These are phyloP conservation scores for Acanthamoeba culbertsoni DNA, from an alignment of 208 protist genomes.

Conservation along the genomic window DNA sequence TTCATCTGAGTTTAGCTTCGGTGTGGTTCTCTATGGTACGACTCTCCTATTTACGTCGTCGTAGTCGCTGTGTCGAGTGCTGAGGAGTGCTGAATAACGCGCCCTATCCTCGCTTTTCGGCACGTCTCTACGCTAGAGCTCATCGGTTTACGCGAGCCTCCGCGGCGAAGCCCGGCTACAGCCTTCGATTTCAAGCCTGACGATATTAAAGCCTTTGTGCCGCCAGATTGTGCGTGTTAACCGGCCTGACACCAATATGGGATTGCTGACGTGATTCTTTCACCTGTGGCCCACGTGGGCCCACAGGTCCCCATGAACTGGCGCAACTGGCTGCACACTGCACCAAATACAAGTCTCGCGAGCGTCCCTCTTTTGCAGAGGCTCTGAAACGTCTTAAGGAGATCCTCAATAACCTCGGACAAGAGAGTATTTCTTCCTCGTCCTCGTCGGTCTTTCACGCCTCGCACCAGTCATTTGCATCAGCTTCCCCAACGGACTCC, in stretches of 20 bases:
- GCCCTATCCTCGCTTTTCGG: background rate
- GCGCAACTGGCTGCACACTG: background rate
- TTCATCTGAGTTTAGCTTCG: too few species aligned
- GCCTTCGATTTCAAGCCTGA: background rate
- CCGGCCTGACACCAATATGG: too few species aligned
- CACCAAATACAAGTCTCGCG: background rate
- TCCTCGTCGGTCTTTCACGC: background rate
- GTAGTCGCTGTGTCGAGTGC: background rate
- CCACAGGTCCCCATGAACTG: background rate
- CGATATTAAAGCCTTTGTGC: background rate
- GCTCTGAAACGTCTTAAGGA: background rate
- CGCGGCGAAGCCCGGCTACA: background rate
- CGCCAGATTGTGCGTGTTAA: background rate
- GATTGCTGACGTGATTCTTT: background rate
- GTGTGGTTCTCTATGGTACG: slow-evolving; percentile 18
- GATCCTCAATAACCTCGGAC: background rate
- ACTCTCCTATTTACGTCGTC: too few species aligned
- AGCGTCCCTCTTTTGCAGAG: background rate
- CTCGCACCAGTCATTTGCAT: background rate
- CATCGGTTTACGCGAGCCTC: background rate
- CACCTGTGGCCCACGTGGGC: background rate
- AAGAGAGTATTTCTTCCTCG: background rate
- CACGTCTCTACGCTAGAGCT: background rate
- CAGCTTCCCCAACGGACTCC: too few species aligned
- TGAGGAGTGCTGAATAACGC: too few species aligned